A percentile compares a stretch with the other conserved stretches of the same genome.
Evolutionary conservation across 306 rosid genomes (phyloP).

Genomic region (Cucumis melo): DNA sequence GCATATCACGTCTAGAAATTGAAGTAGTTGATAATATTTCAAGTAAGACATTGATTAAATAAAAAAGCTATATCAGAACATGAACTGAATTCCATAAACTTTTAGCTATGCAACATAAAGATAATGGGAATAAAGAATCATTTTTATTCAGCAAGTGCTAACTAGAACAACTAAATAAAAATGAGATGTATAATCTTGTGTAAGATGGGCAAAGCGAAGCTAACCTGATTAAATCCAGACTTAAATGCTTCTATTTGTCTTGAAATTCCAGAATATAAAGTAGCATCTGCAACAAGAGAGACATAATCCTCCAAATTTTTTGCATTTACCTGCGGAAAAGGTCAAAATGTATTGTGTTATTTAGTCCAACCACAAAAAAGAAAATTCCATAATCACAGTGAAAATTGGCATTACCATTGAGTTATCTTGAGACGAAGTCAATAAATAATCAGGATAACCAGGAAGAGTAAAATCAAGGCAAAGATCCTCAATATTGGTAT

Average conservation of each 20-base stretch:
- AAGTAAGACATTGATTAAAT: not conserved
- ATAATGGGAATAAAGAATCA: not conserved
- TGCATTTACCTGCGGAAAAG: constrained; percentile 52
- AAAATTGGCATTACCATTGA: constrained; percentile 31
- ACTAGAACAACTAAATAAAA: not conserved
- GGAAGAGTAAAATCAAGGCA: constrained; percentile 92
- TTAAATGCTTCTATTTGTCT: constrained; percentile 91
- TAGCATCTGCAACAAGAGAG: constrained; percentile 56
- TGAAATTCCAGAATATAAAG: constrained; percentile 59
- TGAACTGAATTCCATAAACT: not conserved
- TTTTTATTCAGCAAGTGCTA: not conserved
- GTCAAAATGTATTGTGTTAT: not conserved
- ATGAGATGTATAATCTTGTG: not conserved
- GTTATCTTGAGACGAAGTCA: constrained; percentile 40
- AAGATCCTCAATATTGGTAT: constrained; percentile 74
- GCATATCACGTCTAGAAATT: not conserved
- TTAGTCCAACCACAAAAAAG: not conserved
- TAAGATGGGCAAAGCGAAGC: not conserved
- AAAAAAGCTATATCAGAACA: not conserved
- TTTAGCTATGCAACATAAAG: not conserved
- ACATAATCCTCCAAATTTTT: constrained; percentile 69
- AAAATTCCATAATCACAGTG: not conserved
- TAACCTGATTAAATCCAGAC: constrained; percentile 85
- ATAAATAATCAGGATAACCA: constrained; percentile 71
- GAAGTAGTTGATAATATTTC: not conserved